Conservation (phyloP, 208 protist species). For the Leishmania amazonensis region DNA sequence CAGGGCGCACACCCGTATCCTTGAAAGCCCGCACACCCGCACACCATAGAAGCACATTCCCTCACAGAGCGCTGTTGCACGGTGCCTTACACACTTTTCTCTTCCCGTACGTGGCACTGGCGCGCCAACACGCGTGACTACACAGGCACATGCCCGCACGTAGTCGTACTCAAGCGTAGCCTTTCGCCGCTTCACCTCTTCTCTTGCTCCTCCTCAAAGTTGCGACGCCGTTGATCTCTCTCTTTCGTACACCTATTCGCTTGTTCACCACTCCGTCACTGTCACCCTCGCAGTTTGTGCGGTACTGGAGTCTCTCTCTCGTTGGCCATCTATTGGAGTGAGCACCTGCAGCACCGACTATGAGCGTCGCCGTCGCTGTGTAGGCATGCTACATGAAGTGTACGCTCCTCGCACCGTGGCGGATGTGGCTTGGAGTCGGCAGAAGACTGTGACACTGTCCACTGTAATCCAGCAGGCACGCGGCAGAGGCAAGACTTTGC, state of each 20-base stretch:
- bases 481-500: neutral
- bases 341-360: conserved; percentile 10
- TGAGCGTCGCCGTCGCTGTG: neutral
- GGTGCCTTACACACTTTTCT: neutral
- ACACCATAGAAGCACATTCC: neutral
- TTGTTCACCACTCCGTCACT: neutral
- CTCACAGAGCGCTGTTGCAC: neutral
- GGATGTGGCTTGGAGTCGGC: conserved; percentile 73
- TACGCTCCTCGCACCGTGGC: conserved; percentile 53
- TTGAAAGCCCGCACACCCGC: neutral
- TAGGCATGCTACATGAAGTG: conserved; percentile 67
- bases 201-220: neutral
- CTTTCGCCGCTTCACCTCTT: conserved; percentile 1
- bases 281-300: neutral
- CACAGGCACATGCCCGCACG: neutral
- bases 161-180: neutral
- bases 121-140: neutral
- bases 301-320: neutral
- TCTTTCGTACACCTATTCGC: neutral
- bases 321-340: neutral
- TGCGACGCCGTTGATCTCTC: neutral
- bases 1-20: neutral
- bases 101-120: neutral
- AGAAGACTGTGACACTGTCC: conserved; percentile 61
- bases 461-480: conserved; percentile 28